Evolutionary conservation across 2,329 filamentous ascomycete genomes (phyloP).

Genomic region (Hirsutella rhossiliensis): DNA sequence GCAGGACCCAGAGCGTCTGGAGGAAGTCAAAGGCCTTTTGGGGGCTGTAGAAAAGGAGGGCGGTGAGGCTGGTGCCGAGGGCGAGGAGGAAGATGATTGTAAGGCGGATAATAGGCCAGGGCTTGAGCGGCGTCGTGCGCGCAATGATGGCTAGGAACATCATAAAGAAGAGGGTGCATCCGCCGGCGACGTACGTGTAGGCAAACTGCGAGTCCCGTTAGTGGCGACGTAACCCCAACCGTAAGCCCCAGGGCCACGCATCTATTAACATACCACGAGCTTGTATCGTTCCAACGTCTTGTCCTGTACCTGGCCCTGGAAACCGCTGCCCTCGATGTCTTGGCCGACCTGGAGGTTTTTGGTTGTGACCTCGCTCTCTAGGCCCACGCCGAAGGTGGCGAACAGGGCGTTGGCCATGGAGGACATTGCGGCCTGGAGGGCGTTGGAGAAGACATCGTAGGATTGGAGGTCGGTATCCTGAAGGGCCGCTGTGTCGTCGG

Average conservation of each 20-base stretch:
- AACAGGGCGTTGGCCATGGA: conserved; percentile 18
- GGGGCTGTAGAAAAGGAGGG: conserved; percentile 11
- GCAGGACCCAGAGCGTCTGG: conserved; percentile 17
- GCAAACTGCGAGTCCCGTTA: conserved; percentile 13
- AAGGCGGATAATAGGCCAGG: conserved; percentile 19
- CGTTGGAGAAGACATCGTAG: conserved; percentile 1
- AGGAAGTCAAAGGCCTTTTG: conserved; percentile 9
- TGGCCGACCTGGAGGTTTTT: conserved; percentile 4
- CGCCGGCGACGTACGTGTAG: conserved; percentile 20
- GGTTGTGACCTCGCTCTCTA: conserved; percentile 10
- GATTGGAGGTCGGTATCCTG: background rate
- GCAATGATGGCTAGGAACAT: conserved; percentile 16
- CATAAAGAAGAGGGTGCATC: conserved; percentile 18
- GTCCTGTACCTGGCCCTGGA: background rate
- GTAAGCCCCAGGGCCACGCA: background rate
- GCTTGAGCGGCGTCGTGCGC: conserved; percentile 15
- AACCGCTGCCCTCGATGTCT: background rate
- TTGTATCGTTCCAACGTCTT: background rate
- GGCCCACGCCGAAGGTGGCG: conserved; percentile 17
- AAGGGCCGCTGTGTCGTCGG: conserved; percentile 2
- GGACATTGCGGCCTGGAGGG: conserved; percentile 5
- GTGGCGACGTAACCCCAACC: background rate
- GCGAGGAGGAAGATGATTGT: conserved; percentile 16
- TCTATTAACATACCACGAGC: background rate
- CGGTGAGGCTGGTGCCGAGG: conserved; percentile 15